These are phyloP conservation scores for Tylopilus plumbeoviolaceoides DNA, from an alignment of 768 basidiomycete genomes.

Conservation along the genomic window DNA sequence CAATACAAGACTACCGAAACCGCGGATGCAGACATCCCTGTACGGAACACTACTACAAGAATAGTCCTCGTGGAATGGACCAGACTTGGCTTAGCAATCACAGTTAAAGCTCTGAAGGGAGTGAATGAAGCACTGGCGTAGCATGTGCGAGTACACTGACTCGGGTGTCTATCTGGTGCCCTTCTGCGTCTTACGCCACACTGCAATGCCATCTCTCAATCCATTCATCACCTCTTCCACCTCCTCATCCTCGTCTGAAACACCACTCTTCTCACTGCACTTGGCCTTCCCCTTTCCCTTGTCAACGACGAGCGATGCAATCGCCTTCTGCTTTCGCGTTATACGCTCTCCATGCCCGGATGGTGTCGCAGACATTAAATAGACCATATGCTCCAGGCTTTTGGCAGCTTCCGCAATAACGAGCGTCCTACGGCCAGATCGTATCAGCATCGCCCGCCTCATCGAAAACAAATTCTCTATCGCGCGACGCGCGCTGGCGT, in stretches of 20 bases:
- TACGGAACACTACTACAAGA: no score
- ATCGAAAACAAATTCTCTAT: no score
- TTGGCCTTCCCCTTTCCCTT: not conserved
- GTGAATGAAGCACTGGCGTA: no score
- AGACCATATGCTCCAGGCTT: slow-evolving; percentile 44
- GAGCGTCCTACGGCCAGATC: slow-evolving; percentile 31
- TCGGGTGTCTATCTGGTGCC: not conserved
- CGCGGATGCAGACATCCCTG: not conserved
- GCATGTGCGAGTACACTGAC: not conserved
- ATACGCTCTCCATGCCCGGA: slow-evolving; percentile 46
- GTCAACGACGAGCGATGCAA: slow-evolving; percentile 29
- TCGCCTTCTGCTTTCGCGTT: slow-evolving; percentile 27
- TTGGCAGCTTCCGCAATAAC: slow-evolving; percentile 41
- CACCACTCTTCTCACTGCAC: no score
- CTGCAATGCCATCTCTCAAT: not conserved
- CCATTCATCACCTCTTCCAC: slow-evolving; percentile 13
- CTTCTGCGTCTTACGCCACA: slow-evolving; percentile 5
- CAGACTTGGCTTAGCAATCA: no score
- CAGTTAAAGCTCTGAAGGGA: no score
- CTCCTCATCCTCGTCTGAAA: slow-evolving; percentile 3
- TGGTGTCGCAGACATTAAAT: slow-evolving; percentile 47
- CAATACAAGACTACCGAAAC: no score
- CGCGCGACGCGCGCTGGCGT: not conserved
- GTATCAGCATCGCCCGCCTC: not conserved
- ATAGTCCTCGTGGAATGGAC: no score